Evolutionary conservation across 2,329 filamentous ascomycete species (phyloP), one percentile per base, ranked within the genome.

Genomic region (Sodiomyces alkalinus): DNA sequence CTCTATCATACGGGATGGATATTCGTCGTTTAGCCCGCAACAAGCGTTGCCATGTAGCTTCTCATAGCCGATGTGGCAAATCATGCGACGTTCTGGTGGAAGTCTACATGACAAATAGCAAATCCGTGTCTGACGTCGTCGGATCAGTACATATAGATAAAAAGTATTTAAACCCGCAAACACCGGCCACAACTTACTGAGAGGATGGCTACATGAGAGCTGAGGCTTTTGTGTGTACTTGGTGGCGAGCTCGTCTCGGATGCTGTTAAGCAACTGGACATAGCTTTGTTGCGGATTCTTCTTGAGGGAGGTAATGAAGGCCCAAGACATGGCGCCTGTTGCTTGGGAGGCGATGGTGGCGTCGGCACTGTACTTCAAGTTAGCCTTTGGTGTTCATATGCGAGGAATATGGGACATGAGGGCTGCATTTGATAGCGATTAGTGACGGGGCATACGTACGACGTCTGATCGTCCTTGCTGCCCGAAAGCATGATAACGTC

Each of bases 401-500:
- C n/a, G n/a, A n/a, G n/a, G n/a, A n/a, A n/a, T n/a, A n/a, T n/a
- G n/a, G 23, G 12, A 13, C n/a, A 25, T 9, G 10, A 9, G 4
- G 5, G 14, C 14, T 5, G 14, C 13, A 11, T 9, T 13, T 11
- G 15, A 17, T 16, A 25, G 17, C 16, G 9, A 11, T 12, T 17
- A 13, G 17, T 16, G 10, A 19, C 17, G 19, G 15, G 12, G 4
- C n/a, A 2, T 18, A 51, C 55, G 43, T 35, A 60, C 76, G 80
- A 86, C 41, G 90, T 98, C 56, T 96, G 90, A 36, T 77, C 73
- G 48, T 98, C 90, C 56, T 93, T 94, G 59, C 82, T 92, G 32
- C 90, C 90, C 35, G 82, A 92, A 80, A 86, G 93, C 81, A 94
- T 92, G 49, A 98, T 73, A 18, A 98, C 90, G 53, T 98, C 90